Evolutionary conservation across 306 rosid species (phyloP).

Genomic region (Acacia crassicarpa): DNA sequence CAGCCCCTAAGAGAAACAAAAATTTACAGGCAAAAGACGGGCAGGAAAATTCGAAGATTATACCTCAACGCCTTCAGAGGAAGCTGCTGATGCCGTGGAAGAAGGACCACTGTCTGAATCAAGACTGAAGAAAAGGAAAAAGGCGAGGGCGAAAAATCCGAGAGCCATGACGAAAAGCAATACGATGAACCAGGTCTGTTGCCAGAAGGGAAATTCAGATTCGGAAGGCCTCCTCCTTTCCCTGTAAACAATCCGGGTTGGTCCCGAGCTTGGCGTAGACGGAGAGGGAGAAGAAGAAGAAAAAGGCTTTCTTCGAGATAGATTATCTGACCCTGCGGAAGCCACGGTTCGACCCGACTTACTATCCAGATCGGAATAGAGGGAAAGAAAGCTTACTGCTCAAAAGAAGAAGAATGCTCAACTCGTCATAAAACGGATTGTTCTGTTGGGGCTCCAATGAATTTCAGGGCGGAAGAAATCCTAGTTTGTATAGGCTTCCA

Average conservation of each 20-base stretch:
- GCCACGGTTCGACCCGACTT: conserved; percentile 79
- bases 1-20: not conserved
- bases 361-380: conserved; percentile 30
- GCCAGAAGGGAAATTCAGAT: conserved; percentile 88
- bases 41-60: not conserved
- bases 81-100: conserved; percentile 62
- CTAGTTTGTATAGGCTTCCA: not conserved
- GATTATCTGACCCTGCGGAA: conserved; percentile 73
- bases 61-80: conserved; percentile 93
- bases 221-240: conserved; percentile 50
- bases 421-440: not conserved
- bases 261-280: conserved; percentile 30
- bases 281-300: conserved; percentile 31
- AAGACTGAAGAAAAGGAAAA: conserved; percentile 72
- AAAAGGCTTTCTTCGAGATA: conserved; percentile 80
- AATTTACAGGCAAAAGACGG: not conserved
- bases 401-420: not conserved
- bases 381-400: not conserved
- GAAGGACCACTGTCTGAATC: conserved; percentile 56
- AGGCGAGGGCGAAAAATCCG: conserved; percentile 70
- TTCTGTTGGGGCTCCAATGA: conserved; percentile 12
- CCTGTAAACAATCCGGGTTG: conserved; percentile 67
- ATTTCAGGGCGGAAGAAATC: not conserved
- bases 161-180: conserved; percentile 80
- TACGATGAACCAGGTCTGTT: conserved; percentile 83